Conservation (phyloP, 1,284 basidiomycete genomes). For the Apiotrichum domesticum region DNA sequence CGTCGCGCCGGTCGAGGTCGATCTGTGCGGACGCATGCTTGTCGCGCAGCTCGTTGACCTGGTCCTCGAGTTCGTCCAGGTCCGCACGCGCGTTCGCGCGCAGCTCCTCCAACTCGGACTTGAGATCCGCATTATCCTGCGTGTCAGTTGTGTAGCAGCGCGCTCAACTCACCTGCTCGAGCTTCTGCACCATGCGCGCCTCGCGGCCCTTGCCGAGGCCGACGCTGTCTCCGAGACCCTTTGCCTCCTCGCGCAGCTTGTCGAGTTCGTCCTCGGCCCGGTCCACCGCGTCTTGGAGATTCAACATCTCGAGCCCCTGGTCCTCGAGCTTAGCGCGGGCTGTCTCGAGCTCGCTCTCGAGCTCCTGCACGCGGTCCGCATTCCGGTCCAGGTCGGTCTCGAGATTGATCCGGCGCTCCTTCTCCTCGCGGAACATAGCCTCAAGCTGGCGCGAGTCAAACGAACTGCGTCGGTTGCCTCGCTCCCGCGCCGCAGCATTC, state of each 20-base stretch:
- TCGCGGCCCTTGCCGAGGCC: slow-evolving; percentile 53
- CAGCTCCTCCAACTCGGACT: slow-evolving; percentile 28
- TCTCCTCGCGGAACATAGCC: slow-evolving; percentile 38
- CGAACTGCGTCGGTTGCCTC: slow-evolving; percentile 32
- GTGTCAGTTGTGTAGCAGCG: background rate
- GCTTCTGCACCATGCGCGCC: slow-evolving; percentile 56
- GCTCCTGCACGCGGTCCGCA: slow-evolving; percentile 59
- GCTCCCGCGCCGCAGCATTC: slow-evolving; percentile 58
- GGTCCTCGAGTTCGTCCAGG: slow-evolving; percentile 41
- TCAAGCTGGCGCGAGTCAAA: slow-evolving; percentile 26
- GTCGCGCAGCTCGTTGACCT: slow-evolving; percentile 44
- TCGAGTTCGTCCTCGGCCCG: slow-evolving; percentile 58
- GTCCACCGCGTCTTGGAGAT: slow-evolving; percentile 49
- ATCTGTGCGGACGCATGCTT: slow-evolving; percentile 41
- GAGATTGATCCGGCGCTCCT: slow-evolving; percentile 27
- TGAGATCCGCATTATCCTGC: slow-evolving; percentile 28
- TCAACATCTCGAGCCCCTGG: slow-evolving; percentile 56
- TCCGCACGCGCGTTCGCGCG: slow-evolving; percentile 10
- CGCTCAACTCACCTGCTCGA: slow-evolving; percentile 61
- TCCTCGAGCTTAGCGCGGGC: slow-evolving; percentile 51
- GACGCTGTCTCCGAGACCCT: slow-evolving; percentile 23
- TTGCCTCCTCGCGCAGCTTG: slow-evolving; percentile 54
- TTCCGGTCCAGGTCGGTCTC: slow-evolving; percentile 47
- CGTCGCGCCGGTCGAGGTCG: slow-evolving; percentile 44
- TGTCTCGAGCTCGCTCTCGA: slow-evolving; percentile 63